A percentile compares a stretch with the other conserved stretches of the same genome.
phyloP scores from a whole-genome alignment of 2,329 filamentous ascomycete species.

The Phaeoacremonium minimum region DNA sequence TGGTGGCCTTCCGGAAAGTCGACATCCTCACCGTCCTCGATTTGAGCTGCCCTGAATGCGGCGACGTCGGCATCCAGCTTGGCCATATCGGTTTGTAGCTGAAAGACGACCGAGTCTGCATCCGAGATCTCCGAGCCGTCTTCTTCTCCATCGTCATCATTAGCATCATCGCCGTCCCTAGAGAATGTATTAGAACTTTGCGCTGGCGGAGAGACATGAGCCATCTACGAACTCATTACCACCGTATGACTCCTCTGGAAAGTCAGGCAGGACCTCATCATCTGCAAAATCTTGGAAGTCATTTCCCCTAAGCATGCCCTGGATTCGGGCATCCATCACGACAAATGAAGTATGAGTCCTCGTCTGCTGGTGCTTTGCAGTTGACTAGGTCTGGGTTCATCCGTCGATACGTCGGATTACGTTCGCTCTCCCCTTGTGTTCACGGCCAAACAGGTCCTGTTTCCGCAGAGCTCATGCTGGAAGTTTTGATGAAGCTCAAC shows the following conservation, averaged over 20 bases:
- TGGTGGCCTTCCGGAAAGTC: conserved; percentile 10
- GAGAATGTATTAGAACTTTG: not conserved
- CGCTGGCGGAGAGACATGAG: no score
- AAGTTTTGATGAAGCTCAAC: no score
- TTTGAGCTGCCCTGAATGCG: conserved; percentile 19
- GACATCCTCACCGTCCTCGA: no score
- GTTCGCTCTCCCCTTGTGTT: no score
- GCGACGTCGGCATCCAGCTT: conserved; percentile 29
- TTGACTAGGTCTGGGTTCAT: no score
- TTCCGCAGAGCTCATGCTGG: no score
- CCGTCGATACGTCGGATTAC: no score
- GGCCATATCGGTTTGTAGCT: conserved; percentile 31
- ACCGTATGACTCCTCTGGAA: not conserved
- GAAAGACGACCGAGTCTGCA: conserved; percentile 34
- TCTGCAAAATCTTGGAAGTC: not conserved
- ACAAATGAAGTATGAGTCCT: not conserved
- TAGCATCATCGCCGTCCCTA: not conserved
- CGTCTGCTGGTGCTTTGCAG: conserved; percentile 1
- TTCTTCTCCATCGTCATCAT: conserved; percentile 15
- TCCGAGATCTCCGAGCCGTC: conserved; percentile 23
- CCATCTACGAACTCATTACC: not conserved
- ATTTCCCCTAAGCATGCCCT: not conserved
- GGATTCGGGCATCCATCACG: not conserved
- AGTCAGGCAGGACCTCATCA: not conserved
- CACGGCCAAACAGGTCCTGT: no score